Conservation (phyloP, 495 filamentous ascomycete species). For the Apiosordaria backusii region DNA sequence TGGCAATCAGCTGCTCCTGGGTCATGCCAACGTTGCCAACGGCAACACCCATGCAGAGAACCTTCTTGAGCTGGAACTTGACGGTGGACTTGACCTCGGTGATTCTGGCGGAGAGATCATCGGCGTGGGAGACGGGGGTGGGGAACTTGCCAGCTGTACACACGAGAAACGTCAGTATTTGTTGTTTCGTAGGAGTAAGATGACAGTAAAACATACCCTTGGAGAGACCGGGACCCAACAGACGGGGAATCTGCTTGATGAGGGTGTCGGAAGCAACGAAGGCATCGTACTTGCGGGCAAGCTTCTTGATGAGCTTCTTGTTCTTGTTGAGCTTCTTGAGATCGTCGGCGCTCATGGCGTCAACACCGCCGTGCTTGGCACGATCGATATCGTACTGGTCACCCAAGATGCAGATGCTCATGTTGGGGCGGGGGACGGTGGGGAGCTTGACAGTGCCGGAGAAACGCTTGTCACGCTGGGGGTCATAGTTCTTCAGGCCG, state of each 20-base stretch:
- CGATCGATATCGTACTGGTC: constrained; percentile 99
- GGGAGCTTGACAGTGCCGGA: constrained; percentile 82
- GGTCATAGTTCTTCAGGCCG: constrained; percentile 99
- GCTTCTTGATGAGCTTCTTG: constrained; percentile 99
- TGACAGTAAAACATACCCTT: constrained; percentile 54
- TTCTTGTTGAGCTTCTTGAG: constrained; percentile 99
- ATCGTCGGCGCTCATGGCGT: constrained; percentile 96
- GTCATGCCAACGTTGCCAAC: constrained; percentile 98
- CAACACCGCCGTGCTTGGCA: constrained; percentile 95
- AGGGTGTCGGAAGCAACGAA: constrained; percentile 93
- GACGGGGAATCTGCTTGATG: constrained; percentile 99
- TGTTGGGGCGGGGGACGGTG: constrained; percentile 81
- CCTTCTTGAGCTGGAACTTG: constrained; percentile 99
- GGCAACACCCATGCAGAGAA: constrained; percentile 97
- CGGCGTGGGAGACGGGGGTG: constrained; percentile 90
- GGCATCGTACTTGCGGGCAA: constrained; percentile 99
- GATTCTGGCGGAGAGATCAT: constrained; percentile 90
- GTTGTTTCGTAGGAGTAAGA: background rate
- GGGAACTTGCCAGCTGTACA: constrained; percentile 89
- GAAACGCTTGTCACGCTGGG: constrained; percentile 99
- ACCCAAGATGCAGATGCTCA: constrained; percentile 95
- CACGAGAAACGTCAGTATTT: constrained; percentile 35
- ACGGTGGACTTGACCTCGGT: constrained; percentile 99
- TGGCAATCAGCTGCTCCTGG: constrained; percentile 90
- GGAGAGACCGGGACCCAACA: constrained; percentile 95